These are phyloP conservation scores for Wickerhamomyces chambardii DNA, from an alignment of 805 yeast genomes.

Conservation along the genomic window DNA sequence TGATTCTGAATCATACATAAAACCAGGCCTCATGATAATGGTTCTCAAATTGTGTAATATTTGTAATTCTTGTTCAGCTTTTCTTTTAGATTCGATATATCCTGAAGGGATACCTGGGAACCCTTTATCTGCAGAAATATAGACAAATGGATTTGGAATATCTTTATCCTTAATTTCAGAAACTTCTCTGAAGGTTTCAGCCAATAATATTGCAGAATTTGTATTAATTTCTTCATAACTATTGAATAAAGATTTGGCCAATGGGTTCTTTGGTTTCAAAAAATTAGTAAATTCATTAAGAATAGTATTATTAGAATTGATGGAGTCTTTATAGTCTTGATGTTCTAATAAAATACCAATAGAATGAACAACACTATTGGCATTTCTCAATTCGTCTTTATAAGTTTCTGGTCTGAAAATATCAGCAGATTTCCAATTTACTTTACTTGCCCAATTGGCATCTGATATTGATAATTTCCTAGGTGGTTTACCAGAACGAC, in stretches of 20 bases:
- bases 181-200: conserved; percentile 39
- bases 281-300: conserved; percentile 26
- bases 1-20: conserved; percentile 56
- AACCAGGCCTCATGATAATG: conserved; percentile 71
- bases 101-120: conserved; percentile 61
- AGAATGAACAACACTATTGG: conserved; percentile 71
- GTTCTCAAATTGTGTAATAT: conserved; percentile 42
- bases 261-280: conserved; percentile 52
- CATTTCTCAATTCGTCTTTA: conserved; percentile 31
- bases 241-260: conserved; percentile 29
- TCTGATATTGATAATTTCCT: conserved; percentile 19
- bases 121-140: conserved; percentile 73
- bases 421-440: conserved; percentile 61
- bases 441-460: conserved; percentile 42
- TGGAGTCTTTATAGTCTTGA: conserved; percentile 50
- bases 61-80: conserved; percentile 55
- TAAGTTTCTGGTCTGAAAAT: conserved; percentile 60
- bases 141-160: conserved; percentile 41
- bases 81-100: conserved; percentile 68
- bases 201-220: conserved; percentile 58
- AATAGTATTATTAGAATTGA: conserved; percentile 18
- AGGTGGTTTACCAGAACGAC: conserved; percentile 48
- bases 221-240: conserved; percentile 60
- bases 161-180: conserved; percentile 10
- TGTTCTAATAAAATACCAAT: conserved; percentile 72